phyloP scores from a whole-genome alignment of 1,284 basidiomycete species.

The Trichosporon asahii region DNA sequence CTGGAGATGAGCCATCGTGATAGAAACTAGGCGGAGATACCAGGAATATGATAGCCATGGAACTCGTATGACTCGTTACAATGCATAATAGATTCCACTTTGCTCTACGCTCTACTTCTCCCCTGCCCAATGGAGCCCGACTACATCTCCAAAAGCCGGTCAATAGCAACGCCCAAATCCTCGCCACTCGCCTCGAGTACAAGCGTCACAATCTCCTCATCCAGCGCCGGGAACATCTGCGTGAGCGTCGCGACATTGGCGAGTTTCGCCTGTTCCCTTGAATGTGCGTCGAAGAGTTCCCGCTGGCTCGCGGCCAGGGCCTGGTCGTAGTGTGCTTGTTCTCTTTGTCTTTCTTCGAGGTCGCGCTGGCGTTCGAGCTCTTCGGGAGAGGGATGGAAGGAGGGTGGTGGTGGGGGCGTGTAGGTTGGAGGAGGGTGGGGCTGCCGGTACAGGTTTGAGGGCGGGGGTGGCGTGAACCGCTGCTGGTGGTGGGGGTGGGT shows the following conservation, averaged over 20 bases:
- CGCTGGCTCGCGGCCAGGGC: neutral
- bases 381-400: neutral
- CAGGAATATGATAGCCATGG: neutral
- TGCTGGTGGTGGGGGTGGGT: neutral
- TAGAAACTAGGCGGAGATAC: neutral
- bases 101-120: neutral
- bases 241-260: constrained; percentile 62
- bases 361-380: neutral
- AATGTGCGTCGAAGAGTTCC: constrained; percentile 25
- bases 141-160: constrained; percentile 48
- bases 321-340: neutral
- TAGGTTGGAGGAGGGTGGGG: neutral
- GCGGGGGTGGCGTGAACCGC: neutral
- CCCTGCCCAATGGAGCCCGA: too few relatives aligned
- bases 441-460: neutral
- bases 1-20: too few relatives aligned
- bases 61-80: neutral
- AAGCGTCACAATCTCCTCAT: constrained; percentile 75
- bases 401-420: neutral
- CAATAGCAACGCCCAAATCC: constrained; percentile 84
- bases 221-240: constrained; percentile 81
- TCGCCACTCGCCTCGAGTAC: constrained; percentile 83
- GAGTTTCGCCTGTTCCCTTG: constrained; percentile 30
- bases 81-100: neutral
- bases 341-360: neutral